Conservation (phyloP, 2,329 filamentous ascomycete genomes). For the Fusarium irregulare region DNA sequence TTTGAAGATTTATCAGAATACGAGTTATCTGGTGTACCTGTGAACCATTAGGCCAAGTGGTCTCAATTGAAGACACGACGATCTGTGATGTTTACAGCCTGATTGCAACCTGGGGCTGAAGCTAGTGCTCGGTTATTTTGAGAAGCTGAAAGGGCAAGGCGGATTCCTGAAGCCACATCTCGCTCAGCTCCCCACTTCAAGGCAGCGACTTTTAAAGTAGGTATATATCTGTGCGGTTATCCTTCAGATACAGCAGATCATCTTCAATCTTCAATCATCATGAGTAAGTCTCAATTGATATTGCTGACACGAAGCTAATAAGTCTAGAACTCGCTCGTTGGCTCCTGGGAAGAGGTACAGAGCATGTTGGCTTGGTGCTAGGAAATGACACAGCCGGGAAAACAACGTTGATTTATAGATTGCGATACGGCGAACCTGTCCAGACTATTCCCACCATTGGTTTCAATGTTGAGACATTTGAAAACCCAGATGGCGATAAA, state of each 20-base stretch:
- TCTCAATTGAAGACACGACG: not conserved
- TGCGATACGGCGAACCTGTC: constrained; percentile 93
- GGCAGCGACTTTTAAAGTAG: constrained; percentile 33
- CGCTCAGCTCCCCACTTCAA: constrained; percentile 38
- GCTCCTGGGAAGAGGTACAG: constrained; percentile 35
- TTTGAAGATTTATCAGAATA: not conserved
- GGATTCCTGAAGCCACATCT: constrained; percentile 38
- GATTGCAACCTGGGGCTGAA: not conserved
- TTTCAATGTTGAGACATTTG: constrained; percentile 90
- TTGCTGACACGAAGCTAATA: not conserved
- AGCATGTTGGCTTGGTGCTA: constrained; percentile 37
- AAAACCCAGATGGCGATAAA: constrained; percentile 31
- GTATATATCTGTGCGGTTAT: not conserved
- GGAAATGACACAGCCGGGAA: constrained; percentile 66
- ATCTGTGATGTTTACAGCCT: not conserved
- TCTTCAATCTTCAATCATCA: not conserved
- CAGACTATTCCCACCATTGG: constrained; percentile 95
- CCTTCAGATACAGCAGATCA: not conserved
- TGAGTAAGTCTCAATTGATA: constrained; percentile 25
- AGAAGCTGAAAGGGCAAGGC: constrained; percentile 19
- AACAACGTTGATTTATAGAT: constrained; percentile 79
- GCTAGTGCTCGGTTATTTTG: not conserved
- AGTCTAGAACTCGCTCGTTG: constrained; percentile 38
- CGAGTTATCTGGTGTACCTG: too few species aligned
- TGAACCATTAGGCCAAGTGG: too few species aligned